Percentiles rank a stretch among this genome's conserved stretches.
These are phyloP conservation scores for Ziziphus jujuba DNA, from an alignment of 306 rosid genomes.

Conservation along the genomic window DNA sequence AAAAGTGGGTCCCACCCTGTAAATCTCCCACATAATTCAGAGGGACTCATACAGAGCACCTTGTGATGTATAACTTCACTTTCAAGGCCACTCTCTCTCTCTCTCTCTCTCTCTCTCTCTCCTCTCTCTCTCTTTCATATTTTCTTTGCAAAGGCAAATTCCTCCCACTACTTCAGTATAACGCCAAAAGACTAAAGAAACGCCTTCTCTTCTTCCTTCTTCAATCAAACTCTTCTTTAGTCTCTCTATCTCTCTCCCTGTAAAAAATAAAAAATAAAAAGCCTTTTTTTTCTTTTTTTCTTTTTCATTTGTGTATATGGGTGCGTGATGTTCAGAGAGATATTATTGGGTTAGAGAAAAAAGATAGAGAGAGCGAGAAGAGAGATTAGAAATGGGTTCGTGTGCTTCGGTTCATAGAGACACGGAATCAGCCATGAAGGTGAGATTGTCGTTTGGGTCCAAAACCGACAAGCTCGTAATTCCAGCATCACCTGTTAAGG, in stretches of 20 bases:
- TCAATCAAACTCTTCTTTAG: constrained; percentile 27
- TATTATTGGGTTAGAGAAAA: constrained; percentile 23
- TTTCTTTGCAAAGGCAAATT: constrained; percentile 28
- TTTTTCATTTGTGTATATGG: constrained; percentile 17
- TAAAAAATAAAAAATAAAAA: too few species aligned
- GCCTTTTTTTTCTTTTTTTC: constrained; percentile 15
- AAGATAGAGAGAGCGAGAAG: constrained; percentile 1
- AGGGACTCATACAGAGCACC: not conserved
- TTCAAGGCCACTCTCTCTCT: constrained; percentile 36
- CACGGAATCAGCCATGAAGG: constrained; percentile 55
- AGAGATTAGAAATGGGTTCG: too few species aligned
- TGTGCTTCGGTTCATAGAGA: constrained; percentile 58
- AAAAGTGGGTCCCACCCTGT: constrained; percentile 34
- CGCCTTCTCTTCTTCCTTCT: constrained; percentile 27
- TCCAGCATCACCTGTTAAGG: constrained; percentile 66
- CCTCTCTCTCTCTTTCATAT: too few species aligned
- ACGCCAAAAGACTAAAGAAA: constrained; percentile 59
- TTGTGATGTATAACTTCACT: constrained; percentile 33
- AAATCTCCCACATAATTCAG: constrained; percentile 4
- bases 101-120: constrained; percentile 5
- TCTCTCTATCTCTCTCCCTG: constrained; percentile 28
- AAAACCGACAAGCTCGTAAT: constrained; percentile 48
- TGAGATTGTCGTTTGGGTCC: constrained; percentile 49
- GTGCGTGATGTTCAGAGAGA: constrained; percentile 37
- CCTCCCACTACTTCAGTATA: constrained; percentile 35